Percentiles rank a stretch among this genome's conserved stretches.
Evolutionary conservation across 768 basidiomycete species (phyloP).

Genomic region (Coprinellus micaceus): DNA sequence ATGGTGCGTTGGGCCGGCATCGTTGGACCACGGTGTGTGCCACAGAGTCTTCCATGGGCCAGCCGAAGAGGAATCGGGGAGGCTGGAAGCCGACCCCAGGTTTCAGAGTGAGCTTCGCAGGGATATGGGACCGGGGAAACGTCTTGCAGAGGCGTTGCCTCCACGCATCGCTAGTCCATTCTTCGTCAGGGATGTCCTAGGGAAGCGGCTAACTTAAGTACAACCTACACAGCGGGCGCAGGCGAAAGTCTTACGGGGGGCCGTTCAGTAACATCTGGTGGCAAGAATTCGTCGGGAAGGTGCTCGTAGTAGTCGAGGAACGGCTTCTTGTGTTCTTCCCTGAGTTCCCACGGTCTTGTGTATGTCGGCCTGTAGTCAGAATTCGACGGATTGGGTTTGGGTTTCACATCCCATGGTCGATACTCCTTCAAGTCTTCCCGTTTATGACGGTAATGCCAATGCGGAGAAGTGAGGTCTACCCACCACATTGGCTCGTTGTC

Average conservation of each 20-base stretch:
- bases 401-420: too few species aligned
- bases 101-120: neutral
- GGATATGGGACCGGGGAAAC: neutral
- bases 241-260: neutral
- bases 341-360: too few species aligned
- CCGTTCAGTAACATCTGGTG: neutral
- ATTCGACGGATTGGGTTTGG: too few species aligned
- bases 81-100: neutral
- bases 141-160: neutral
- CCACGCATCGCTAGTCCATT: neutral
- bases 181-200: neutral
- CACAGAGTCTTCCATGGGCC: neutral
- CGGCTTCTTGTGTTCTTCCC: too few species aligned
- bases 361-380: too few species aligned
- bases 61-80: conserved; percentile 1
- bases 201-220: neutral
- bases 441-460: neutral
- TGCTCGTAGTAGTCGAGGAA: neutral
- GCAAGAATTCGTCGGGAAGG: neutral
- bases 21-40: neutral
- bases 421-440: too few species aligned
- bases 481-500: neutral
- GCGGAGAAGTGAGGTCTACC: neutral
- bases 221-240: neutral
- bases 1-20: neutral